These are phyloP conservation scores for Phialemonium atrogriseum DNA, from an alignment of 2,329 filamentous ascomycete genomes.

Conservation along the genomic window DNA sequence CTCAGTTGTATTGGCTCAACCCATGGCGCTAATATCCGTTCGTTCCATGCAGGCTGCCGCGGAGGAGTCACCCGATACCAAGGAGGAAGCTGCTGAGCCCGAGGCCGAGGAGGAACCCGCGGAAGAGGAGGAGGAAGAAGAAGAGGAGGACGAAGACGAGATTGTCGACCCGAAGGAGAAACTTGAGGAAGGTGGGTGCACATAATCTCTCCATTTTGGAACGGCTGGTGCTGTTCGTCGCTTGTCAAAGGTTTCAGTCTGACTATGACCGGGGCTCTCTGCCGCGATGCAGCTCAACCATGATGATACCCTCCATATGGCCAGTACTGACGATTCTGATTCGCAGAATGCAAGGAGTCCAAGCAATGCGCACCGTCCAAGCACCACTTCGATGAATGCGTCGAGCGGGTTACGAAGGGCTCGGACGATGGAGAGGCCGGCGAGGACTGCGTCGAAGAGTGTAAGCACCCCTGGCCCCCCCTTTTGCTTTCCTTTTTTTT, in stretches of 20 bases:
- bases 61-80: constrained; percentile 11
- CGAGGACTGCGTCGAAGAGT: constrained; percentile 99
- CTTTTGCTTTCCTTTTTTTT: constrained; percentile 6
- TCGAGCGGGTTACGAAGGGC: constrained; percentile 73
- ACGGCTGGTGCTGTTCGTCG: constrained; percentile 3
- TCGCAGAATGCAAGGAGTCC: constrained; percentile 79
- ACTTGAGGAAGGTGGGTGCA: constrained; percentile 79
- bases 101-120: constrained; percentile 47
- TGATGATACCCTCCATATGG: not conserved
- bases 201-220: constrained; percentile 5
- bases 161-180: constrained; percentile 77
- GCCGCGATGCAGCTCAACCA: not conserved
- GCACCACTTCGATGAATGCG: constrained; percentile 98
- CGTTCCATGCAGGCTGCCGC: constrained; percentile 29
- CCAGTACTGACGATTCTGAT: constrained; percentile 14
- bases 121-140: constrained; percentile 58
- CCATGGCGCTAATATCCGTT: constrained; percentile 10
- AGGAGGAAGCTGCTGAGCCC: constrained; percentile 31
- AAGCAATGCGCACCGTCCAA: constrained; percentile 78
- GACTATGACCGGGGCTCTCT: not conserved
- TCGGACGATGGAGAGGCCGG: constrained; percentile 60
- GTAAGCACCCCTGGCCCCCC: constrained; percentile 46
- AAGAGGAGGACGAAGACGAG: constrained; percentile 79
- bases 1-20: no score
- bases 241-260: constrained; percentile 1